Base-by-base conservation (phyloP, 108 stramenopile genomes). In the Cyclotella cryptica region DNA sequence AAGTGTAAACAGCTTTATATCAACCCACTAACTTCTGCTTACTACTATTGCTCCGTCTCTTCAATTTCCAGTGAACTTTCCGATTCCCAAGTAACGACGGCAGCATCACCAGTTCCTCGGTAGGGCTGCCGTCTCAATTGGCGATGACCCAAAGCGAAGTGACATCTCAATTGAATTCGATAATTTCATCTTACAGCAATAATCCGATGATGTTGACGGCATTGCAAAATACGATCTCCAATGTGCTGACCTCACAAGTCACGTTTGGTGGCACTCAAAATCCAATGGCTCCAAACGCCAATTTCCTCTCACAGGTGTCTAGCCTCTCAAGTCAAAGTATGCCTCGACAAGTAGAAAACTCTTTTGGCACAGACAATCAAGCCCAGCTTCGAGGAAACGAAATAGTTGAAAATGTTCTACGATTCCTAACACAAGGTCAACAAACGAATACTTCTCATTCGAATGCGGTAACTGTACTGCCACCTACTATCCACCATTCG, bases 131-230 rank as follows among this genome's bases (percentile, higher is more conserved):
- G 6, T 35, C 35, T 35, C 60, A 61, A 39, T 35, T 61, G n/a
- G 60, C 35, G 18, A 30, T 24, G 12, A 21, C 24, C 1, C 55
- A 57, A 26, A 57, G 60, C n/a, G 35, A 61, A 15, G 35, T 61
- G 15, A 61, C 60, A 1, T 61, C 60, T 61, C 60, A 61, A 39
- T 21, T 61, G 29, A 30, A 39, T 61, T 45, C 64, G 24, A 44
- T 65, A 22, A 65, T 65, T 17, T 65, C 64, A 22, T 47, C 45
- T 10, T 65, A 65, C 45, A 22, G 26, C 43, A 44, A 65, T 24
- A 47, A 45, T 29, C 21, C 44, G 22, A 22, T 30, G 6, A 45
- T 65, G 43, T 43, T 65, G 22, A 45, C 64, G 24, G 18, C 64
- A 18, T 45, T 65, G 24, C 64, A 65, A 19, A 14, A 22, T 26